A percentile compares a stretch with the other conserved stretches of the same genome.
phyloP scores from a whole-genome alignment of 2,329 filamentous ascomycete genomes.

The Aphanocladium album region DNA sequence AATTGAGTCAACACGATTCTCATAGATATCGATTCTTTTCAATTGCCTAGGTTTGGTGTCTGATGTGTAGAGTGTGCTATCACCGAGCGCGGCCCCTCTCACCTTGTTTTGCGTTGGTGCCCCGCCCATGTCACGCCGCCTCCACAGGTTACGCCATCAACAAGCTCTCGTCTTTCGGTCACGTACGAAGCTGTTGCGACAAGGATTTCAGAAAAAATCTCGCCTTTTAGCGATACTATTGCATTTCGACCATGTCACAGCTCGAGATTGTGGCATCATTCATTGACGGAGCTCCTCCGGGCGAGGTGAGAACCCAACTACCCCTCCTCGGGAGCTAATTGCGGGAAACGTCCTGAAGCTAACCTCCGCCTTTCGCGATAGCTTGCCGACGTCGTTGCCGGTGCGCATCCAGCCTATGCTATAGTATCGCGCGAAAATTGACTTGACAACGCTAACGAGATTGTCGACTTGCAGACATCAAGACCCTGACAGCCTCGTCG shows the following conservation, averaged over 20 bases:
- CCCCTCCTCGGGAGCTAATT: constrained; percentile 10
- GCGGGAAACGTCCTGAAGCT: constrained; percentile 22
- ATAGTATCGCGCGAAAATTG: not conserved
- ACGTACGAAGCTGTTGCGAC: not conserved
- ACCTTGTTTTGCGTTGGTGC: constrained; percentile 1
- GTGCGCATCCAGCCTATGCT: constrained; percentile 41
- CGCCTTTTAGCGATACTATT: constrained; percentile 1
- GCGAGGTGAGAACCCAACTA: constrained; percentile 65
- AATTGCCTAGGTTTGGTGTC: not conserved
- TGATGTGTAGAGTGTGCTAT: not conserved
- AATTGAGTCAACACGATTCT: not conserved
- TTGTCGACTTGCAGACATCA: constrained; percentile 64
- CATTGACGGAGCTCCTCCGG: constrained; percentile 88
- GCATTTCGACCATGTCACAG: constrained; percentile 29
- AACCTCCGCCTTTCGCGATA: constrained; percentile 32
- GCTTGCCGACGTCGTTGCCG: constrained; percentile 84
- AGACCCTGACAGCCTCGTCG: constrained; percentile 69
- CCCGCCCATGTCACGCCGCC: constrained; percentile 11
- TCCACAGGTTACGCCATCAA: constrained; percentile 13
- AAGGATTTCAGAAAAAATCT: not conserved
- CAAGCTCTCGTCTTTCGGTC: constrained; percentile 2
- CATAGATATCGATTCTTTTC: not conserved
- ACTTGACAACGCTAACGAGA: not conserved
- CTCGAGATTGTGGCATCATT: constrained; percentile 65
- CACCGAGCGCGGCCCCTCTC: not conserved